Evolutionary conservation across 2,329 filamentous ascomycete species (phyloP).

Genomic region (Sordariomycetes sp.): DNA sequence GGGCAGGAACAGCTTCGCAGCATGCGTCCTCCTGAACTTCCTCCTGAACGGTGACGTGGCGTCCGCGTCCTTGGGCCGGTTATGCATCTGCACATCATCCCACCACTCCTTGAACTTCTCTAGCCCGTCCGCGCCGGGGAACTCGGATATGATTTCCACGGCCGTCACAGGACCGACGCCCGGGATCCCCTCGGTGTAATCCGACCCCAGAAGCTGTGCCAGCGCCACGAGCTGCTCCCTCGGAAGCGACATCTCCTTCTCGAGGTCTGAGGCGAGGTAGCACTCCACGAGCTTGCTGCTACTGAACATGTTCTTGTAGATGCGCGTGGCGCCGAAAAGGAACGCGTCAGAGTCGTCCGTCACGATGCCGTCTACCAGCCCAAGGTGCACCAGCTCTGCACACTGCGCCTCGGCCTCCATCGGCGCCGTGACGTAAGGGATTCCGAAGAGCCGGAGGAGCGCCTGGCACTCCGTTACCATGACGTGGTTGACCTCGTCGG

Average conservation of each 20-base stretch:
- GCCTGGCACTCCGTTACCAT: constrained; percentile 96
- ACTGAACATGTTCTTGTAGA: constrained; percentile 99
- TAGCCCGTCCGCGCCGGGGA: constrained; percentile 48
- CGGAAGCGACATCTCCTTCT: constrained; percentile 77
- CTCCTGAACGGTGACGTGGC: constrained; percentile 54
- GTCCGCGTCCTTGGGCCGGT: constrained; percentile 51
- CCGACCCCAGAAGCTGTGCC: constrained; percentile 81
- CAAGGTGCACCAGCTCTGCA: constrained; percentile 73
- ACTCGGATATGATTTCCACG: constrained; percentile 87
- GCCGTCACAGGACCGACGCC: constrained; percentile 91
- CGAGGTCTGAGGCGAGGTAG: constrained; percentile 72
- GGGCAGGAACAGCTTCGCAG: constrained; percentile 75
- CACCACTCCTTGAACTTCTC: constrained; percentile 81
- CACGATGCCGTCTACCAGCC: constrained; percentile 91
- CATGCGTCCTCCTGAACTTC: constrained; percentile 73
- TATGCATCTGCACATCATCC: constrained; percentile 57
- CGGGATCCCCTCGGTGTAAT: constrained; percentile 87
- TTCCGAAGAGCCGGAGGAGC: constrained; percentile 75
- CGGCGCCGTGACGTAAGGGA: constrained; percentile 92
- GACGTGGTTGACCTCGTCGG: constrained; percentile 89
- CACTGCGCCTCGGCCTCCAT: constrained; percentile 99
- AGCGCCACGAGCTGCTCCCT: constrained; percentile 80
- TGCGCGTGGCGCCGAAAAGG: constrained; percentile 85
- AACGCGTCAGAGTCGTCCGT: constrained; percentile 97
- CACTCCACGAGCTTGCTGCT: constrained; percentile 96